phyloP scores from a whole-genome alignment of 2,329 filamentous ascomycete genomes.

The Claviceps africana region DNA sequence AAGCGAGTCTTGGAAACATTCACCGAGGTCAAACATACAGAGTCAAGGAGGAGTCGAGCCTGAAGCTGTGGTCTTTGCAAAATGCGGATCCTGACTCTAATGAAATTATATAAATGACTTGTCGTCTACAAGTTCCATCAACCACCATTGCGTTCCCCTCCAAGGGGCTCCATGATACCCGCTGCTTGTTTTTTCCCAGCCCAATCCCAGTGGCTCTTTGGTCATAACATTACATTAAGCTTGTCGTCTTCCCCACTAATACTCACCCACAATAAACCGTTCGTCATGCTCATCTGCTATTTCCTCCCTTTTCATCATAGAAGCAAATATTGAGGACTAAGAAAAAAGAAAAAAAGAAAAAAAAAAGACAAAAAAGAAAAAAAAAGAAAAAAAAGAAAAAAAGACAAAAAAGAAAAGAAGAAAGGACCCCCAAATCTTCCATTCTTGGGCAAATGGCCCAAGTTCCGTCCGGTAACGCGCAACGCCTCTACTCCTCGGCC shows the following conservation, averaged over 20 bases:
- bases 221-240: not conserved
- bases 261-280: not conserved
- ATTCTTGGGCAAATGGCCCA: not conserved
- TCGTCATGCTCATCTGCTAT: not conserved
- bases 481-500: not conserved
- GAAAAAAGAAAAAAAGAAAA: not conserved
- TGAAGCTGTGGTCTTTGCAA: slow-evolving; percentile 6
- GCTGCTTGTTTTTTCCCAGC: not conserved
- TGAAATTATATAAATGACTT: not conserved
- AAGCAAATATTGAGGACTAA: not conserved
- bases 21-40: not conserved
- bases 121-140: not conserved
- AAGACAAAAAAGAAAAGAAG: not conserved
- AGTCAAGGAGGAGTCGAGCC: slow-evolving; percentile 5
- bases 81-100: not conserved
- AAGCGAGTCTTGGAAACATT: not conserved
- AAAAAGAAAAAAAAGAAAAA: not conserved
- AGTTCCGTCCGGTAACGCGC: not conserved
- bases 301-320: not conserved
- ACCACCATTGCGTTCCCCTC: not conserved
- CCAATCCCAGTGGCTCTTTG: not conserved
- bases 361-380: not conserved
- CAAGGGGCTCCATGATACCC: not conserved
- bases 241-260: not conserved
- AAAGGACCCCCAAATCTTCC: not conserved